Conservation (phyloP, 805 yeast species). For the Metschnikowia arizonensis region DNA sequence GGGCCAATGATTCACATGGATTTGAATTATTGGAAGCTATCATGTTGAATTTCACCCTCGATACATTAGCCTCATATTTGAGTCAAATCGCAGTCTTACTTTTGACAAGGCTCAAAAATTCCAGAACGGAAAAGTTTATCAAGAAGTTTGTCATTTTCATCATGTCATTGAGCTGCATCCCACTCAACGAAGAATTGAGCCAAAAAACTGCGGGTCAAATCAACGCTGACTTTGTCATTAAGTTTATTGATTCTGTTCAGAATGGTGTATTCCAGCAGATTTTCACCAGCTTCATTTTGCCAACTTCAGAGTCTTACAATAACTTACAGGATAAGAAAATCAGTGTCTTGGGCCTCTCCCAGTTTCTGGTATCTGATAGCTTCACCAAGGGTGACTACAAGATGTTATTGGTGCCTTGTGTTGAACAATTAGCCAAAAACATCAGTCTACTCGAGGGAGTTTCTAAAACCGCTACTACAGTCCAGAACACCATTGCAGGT, state of each 20-base stretch:
- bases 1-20: slow-evolving; percentile 74
- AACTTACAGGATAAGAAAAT: slow-evolving; percentile 55
- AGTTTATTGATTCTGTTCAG: slow-evolving; percentile 72
- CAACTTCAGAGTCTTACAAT: slow-evolving; percentile 47
- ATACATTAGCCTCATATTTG: slow-evolving; percentile 47
- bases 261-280: slow-evolving; percentile 52
- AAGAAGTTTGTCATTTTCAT: slow-evolving; percentile 66
- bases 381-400: slow-evolving; percentile 21
- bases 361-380: slow-evolving; percentile 32
- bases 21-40: slow-evolving; percentile 79
- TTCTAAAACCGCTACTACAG: slow-evolving; percentile 16
- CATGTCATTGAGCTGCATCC: slow-evolving; percentile 45
- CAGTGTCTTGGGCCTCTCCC: slow-evolving; percentile 46
- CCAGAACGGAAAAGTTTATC: slow-evolving; percentile 78
- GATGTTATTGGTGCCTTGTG: slow-evolving; percentile 24
- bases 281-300: slow-evolving; percentile 45
- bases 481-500: slow-evolving; percentile 17
- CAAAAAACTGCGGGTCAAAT: slow-evolving; percentile 34
- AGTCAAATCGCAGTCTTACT: slow-evolving; percentile 73
- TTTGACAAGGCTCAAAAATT: slow-evolving; percentile 72
- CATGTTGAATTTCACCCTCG: slow-evolving; percentile 51
- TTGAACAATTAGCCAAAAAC: slow-evolving; percentile 32
- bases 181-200: slow-evolving; percentile 21
- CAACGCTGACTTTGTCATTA: slow-evolving; percentile 48
- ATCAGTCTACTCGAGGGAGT: slow-evolving; percentile 28